Conservation (phyloP, 2,329 filamentous ascomycete species). For the Pseudogymnoascus pannorum region DNA sequence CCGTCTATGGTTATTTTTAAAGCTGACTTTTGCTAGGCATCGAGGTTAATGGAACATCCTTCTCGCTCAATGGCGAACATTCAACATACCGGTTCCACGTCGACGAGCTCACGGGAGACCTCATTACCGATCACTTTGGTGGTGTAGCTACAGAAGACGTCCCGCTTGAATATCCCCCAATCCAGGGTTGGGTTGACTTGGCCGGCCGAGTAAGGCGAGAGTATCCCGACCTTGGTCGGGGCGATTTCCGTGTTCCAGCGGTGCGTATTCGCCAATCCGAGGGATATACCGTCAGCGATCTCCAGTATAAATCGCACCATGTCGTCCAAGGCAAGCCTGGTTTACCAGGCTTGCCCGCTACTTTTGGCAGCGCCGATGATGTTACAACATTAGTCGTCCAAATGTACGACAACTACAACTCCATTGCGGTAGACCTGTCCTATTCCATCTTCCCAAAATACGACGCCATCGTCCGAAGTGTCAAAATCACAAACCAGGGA, state of each 20-base stretch:
- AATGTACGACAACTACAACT: conserved; percentile 51
- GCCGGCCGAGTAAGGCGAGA: conserved; percentile 49
- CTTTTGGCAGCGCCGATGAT: conserved; percentile 36
- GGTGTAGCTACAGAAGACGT: conserved; percentile 44
- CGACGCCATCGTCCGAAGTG: conserved; percentile 54
- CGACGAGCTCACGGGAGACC: conserved; percentile 46
- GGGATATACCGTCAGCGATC: conserved; percentile 39
- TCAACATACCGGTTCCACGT: conserved; percentile 60
- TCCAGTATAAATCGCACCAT: background rate
- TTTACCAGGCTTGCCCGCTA: background rate
- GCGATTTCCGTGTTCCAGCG: conserved; percentile 55
- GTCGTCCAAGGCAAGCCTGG: background rate
- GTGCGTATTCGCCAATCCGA: conserved; percentile 51
- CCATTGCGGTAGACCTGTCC: conserved; percentile 49
- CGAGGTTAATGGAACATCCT: conserved; percentile 46
- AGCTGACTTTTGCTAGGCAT: conserved; percentile 35
- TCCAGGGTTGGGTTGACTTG: conserved; percentile 46
- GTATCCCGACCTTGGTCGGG: conserved; percentile 56
- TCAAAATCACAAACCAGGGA: conserved; percentile 53
- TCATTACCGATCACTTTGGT: conserved; percentile 56
- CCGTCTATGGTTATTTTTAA: background rate
- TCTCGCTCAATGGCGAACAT: conserved; percentile 47
- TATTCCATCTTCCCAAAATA: conserved; percentile 58
- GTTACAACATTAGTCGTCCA: conserved; percentile 52
- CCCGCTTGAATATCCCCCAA: conserved; percentile 7